Evolutionary conservation across 1,139 yeast species (phyloP).

Genomic region (Casaregolazyma suthepensis): DNA sequence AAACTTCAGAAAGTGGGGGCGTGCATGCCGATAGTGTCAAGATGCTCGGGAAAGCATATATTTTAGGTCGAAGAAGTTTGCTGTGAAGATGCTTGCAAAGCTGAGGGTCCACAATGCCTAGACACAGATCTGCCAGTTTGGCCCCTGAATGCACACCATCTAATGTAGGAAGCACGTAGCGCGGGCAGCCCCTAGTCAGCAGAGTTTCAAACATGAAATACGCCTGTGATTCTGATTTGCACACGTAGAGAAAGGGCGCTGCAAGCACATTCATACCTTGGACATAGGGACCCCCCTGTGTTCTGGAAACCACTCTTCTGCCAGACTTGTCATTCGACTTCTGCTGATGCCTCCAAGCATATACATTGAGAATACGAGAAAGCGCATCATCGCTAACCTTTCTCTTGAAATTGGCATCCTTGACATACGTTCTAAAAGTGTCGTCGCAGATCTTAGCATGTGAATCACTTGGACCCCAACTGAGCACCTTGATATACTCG

Average conservation of each 20-base stretch:
- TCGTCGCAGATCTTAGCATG: slow-evolving; percentile 77
- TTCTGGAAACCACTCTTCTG: slow-evolving; percentile 9
- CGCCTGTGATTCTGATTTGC: slow-evolving; percentile 83
- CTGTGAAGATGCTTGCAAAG: slow-evolving; percentile 55
- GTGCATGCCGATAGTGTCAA: slow-evolving; percentile 86
- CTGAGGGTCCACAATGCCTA: slow-evolving; percentile 68
- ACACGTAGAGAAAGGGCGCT: slow-evolving; percentile 76
- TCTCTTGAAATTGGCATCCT: slow-evolving; percentile 59
- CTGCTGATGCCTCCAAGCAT: slow-evolving; percentile 45
- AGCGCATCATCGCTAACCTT: slow-evolving; percentile 65
- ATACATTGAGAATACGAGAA: slow-evolving; percentile 64
- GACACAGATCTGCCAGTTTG: slow-evolving; percentile 54
- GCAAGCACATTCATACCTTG: slow-evolving; percentile 87
- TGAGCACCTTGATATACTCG: slow-evolving; percentile 50
- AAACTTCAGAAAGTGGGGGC: slow-evolving; percentile 71
- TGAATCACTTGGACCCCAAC: slow-evolving; percentile 50
- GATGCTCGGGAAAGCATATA: slow-evolving; percentile 62
- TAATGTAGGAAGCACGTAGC: slow-evolving; percentile 70
- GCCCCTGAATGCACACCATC: slow-evolving; percentile 78
- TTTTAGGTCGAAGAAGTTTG: slow-evolving; percentile 68
- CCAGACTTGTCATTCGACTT: not conserved
- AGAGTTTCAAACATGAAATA: slow-evolving; percentile 61
- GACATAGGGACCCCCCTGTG: slow-evolving; percentile 45
- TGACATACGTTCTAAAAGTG: slow-evolving; percentile 78
- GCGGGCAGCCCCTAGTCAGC: slow-evolving; percentile 59